Evolutionary conservation across 192 early-diverging fungal genomes (phyloP).

Genomic region (Linnemannia zychae): DNA sequence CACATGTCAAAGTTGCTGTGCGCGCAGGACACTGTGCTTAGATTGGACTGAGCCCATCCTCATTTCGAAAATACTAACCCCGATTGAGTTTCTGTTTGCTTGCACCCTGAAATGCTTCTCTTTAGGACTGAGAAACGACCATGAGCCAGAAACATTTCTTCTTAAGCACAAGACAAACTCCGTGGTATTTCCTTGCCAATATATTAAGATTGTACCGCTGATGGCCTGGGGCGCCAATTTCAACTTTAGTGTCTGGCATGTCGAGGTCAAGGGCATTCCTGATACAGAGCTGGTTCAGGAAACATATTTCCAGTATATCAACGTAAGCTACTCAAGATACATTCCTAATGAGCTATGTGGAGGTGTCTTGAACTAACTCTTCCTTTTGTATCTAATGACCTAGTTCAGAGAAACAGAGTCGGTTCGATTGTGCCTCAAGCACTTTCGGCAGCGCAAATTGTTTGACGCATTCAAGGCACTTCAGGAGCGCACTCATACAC

Average conservation of each 20-base stretch:
- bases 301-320: conserved; percentile 71
- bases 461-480: conserved; percentile 79
- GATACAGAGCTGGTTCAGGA: conserved; percentile 79
- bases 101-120: background rate
- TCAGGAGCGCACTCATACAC: conserved; percentile 69
- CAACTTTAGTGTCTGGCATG: conserved; percentile 96
- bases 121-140: conserved; percentile 73
- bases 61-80: background rate
- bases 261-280: conserved; percentile 86
- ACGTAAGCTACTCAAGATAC: conserved; percentile 63
- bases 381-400: background rate
- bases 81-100: background rate
- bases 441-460: conserved; percentile 87
- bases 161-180: conserved; percentile 81
- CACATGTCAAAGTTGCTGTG: background rate
- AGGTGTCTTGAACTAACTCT: no score
- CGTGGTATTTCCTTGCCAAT: conserved; percentile 91
- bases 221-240: conserved; percentile 93
- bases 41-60: background rate
- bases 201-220: conserved; percentile 94
- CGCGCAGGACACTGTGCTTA: background rate
- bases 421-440: conserved; percentile 88
- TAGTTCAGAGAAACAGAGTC: conserved; percentile 85
- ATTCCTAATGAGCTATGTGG: background rate
- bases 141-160: conserved; percentile 89